Evolutionary conservation across 106 monocot species (phyloP), one percentile per base, ranked within the genome.

Genomic region (Allium sativum): DNA sequence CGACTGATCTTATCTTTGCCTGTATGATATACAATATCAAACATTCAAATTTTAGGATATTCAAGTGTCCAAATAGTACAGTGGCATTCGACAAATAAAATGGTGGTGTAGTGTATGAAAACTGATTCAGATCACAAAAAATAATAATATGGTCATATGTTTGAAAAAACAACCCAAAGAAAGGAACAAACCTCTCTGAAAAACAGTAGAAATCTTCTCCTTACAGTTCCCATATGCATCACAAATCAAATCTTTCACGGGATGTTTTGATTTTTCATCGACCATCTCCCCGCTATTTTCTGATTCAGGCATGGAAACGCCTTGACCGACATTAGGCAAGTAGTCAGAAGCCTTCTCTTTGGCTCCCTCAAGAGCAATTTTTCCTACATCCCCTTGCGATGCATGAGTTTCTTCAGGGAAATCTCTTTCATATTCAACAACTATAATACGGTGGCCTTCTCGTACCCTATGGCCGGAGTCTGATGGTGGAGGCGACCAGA

Each of bases 341-440:
- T 55, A 31, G 9, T 21, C 10, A 14, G 81, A 40, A 15, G 83
- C 80, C 31, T 84, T 83, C 7, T 81, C 86, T 58, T 73, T 78
- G 13, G 68, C 63, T 3, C 66, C 65, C 12, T 73, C 42, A 56
- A 80, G 8, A 70, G 65, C 18, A 7, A 48, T 54, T 12, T 72
- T 16, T 19, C 64, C 62, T n/a, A n/a, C n/a, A 6, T 14, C n/a
- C 16, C 40, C 58, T 11, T 43, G 61, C 3, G 45, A 67, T 42
- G 22, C 44, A 13, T n/a, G 59, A 45, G 21, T 52, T 58, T 40
- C 21, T 20, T 22, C 44, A 9, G 64, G 64, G 58, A 68, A 7
- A 10, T 80, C 56, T 48, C 84, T 78, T 65, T 87, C 81, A 72
- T 88, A 93, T 69, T 89, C 89, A 44, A 93, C 66, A 53, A 93